Evolutionary conservation across 805 yeast species (phyloP).

Genomic region (Starmerella powellii): DNA sequence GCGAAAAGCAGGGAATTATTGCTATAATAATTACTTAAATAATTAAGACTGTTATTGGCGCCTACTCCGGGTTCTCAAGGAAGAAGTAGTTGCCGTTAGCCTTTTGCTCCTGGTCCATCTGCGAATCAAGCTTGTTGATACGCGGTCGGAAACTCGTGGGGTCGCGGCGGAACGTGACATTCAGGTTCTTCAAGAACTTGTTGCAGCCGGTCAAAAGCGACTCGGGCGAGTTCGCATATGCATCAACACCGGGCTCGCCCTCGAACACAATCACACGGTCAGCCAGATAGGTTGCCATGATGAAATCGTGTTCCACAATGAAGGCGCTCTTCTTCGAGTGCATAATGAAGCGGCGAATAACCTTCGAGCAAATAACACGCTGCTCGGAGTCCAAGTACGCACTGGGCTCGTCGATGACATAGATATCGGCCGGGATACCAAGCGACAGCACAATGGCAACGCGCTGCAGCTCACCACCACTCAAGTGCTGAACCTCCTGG

Average conservation of each 20-base stretch:
- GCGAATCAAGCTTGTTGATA: slow-evolving; percentile 93
- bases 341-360: slow-evolving; percentile 88
- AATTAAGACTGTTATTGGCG: too few species aligned
- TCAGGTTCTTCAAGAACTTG: slow-evolving; percentile 88
- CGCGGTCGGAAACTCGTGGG: slow-evolving; percentile 97
- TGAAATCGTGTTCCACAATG: slow-evolving; percentile 98
- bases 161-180: slow-evolving; percentile 98
- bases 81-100: slow-evolving; percentile 86
- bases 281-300: slow-evolving; percentile 98
- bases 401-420: slow-evolving; percentile 96
- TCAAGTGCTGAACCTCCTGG: slow-evolving; percentile 92
- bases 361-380: slow-evolving; percentile 98
- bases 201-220: slow-evolving; percentile 94
- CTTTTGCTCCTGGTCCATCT: slow-evolving; percentile 98
- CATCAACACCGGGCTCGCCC: slow-evolving; percentile 79
- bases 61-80: slow-evolving; percentile 52
- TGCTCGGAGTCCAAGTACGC: slow-evolving; percentile 99
- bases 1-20: too few species aligned
- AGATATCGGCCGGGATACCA: slow-evolving; percentile 91
- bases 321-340: slow-evolving; percentile 99
- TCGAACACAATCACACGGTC: slow-evolving; percentile 98
- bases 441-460: slow-evolving; percentile 93
- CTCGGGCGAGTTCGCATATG: slow-evolving; percentile 82
- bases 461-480: slow-evolving; percentile 99
- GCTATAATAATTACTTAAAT: background rate